Conservation (phyloP, 2,329 filamentous ascomycete genomes). For the Trichophyton schoenleinii region DNA sequence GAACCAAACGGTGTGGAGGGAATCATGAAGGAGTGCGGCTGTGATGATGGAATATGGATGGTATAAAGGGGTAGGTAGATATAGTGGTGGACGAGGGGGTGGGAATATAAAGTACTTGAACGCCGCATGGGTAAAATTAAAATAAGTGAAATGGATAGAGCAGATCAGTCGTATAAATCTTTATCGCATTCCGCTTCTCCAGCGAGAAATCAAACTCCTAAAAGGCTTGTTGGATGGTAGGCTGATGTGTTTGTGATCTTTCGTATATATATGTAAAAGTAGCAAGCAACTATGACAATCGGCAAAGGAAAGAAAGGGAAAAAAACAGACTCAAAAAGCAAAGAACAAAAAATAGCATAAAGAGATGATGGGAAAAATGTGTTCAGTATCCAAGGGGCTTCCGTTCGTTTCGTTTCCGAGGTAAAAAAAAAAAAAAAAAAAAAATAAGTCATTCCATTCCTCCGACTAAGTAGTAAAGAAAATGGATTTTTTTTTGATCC, state of each 20-base stretch:
- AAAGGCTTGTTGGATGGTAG: neutral
- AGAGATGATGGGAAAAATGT: neutral
- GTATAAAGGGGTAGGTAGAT: neutral
- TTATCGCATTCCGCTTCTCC: conserved; percentile 1
- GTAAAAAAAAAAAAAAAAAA: neutral
- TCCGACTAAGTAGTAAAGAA: neutral
- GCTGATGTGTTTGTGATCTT: neutral
- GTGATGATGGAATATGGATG: neutral
- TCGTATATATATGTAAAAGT: neutral
- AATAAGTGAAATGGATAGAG: no score
- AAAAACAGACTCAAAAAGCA: no score
- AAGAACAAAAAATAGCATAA: neutral
- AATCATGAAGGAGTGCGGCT: neutral
- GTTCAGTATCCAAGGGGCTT: neutral
- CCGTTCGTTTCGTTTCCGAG: neutral
- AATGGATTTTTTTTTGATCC: neutral
- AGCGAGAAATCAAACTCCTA: neutral
- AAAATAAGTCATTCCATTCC: neutral
- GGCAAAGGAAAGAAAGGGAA: neutral
- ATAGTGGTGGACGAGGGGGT: neutral
- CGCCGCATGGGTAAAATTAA: neutral
- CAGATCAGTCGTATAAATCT: neutral
- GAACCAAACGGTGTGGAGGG: neutral
- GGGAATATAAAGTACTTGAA: neutral
- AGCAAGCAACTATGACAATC: neutral